Evolutionary conservation across 1,284 basidiomycete species (phyloP).

Genomic region (Trametes sp.): DNA sequence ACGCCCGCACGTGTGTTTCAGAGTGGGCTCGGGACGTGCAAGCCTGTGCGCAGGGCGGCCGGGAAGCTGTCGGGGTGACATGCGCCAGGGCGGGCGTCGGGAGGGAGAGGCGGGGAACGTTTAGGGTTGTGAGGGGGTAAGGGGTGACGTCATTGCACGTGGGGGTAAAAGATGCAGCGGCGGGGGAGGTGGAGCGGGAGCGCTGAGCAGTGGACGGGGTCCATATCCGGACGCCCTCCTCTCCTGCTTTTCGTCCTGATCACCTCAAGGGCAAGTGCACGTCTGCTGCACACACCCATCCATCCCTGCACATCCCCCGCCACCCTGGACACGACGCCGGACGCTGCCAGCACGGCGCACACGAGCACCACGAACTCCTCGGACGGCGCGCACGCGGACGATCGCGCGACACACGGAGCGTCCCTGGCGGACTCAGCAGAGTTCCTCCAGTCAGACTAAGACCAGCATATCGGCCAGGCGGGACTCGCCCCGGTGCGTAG

Average conservation of each 20-base stretch:
- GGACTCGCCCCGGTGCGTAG: not conserved
- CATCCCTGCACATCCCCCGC: not conserved
- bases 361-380: not conserved
- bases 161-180: slow-evolving; percentile 12
- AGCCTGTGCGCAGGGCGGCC: not conserved
- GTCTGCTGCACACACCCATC: not conserved
- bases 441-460: not conserved
- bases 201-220: not conserved
- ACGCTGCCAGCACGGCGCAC: not conserved
- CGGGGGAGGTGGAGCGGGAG: not conserved
- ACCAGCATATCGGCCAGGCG: not conserved
- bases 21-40: not conserved
- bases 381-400: not conserved
- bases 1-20: not conserved
- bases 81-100: not conserved
- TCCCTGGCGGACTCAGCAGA: slow-evolving; percentile 2
- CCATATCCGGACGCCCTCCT: not conserved
- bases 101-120: slow-evolving; percentile 6
- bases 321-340: not conserved
- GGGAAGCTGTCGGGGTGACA: not conserved
- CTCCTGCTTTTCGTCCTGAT: not conserved
- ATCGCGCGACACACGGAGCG: slow-evolving; percentile 1
- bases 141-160: slow-evolving; percentile 19
- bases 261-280: not conserved
- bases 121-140: slow-evolving; percentile 5